These are phyloP conservation scores for Cutaneotrichosporon cyanovorans DNA, from an alignment of 1,284 basidiomycete species.

Conservation along the genomic window DNA sequence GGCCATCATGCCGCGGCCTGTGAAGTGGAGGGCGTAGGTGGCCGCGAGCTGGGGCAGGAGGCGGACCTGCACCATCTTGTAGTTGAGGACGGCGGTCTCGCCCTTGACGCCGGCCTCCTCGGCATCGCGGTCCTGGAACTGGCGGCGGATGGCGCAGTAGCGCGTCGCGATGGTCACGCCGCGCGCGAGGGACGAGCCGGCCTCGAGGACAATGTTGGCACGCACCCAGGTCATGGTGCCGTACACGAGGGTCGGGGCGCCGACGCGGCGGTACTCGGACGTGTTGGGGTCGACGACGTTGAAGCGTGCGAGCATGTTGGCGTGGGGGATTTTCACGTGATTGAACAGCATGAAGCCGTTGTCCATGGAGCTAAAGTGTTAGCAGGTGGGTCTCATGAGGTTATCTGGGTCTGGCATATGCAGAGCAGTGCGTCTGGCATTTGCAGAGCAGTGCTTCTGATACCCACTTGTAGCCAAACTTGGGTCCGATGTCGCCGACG, in stretches of 20 bases:
- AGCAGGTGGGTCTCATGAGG: too few relatives aligned
- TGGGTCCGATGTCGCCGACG: conserved; percentile 55
- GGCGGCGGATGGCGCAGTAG: conserved; percentile 51
- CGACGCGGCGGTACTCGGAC: conserved; percentile 44
- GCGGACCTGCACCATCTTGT: conserved; percentile 54
- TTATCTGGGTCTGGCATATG: too few relatives aligned
- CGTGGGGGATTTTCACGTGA: conserved; percentile 52
- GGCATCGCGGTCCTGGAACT: conserved; percentile 47
- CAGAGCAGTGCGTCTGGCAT: too few relatives aligned
- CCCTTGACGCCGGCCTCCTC: conserved; percentile 40
- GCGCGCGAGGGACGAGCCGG: conserved; percentile 51
- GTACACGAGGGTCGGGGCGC: conserved; percentile 52
- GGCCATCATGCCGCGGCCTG: conserved; percentile 46
- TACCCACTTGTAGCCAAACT: conserved; percentile 53
- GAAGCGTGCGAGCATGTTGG: conserved; percentile 56
- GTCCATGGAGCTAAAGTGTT: conserved; percentile 41
- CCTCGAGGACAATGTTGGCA: conserved; percentile 53
- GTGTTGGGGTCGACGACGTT: conserved; percentile 49
- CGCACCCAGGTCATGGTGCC: conserved; percentile 52
- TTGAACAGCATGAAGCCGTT: conserved; percentile 52
- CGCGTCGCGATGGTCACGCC: conserved; percentile 53
- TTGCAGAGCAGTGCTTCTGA: conserved; percentile 51
- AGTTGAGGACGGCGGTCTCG: conserved; percentile 54
- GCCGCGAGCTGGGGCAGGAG: conserved; percentile 54
- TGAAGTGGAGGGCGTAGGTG: conserved; percentile 53